Conservation (phyloP, 257 asterid genomes). For the Plantago major region DNA sequence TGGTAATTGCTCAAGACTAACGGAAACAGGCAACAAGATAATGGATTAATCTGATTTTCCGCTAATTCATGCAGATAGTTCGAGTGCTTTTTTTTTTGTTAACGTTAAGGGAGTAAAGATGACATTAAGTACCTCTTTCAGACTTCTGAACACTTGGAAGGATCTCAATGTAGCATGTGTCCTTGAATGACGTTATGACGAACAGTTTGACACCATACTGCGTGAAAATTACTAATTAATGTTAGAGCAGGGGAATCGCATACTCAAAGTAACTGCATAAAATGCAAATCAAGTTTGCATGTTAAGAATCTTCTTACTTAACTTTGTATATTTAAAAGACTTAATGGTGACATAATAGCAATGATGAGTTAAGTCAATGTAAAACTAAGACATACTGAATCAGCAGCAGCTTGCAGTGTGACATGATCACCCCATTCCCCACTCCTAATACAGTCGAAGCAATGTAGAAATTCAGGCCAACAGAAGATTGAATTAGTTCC, state of each 20-base stretch:
- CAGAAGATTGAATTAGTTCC: constrained; percentile 17
- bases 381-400: constrained; percentile 49
- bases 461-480: constrained; percentile 24
- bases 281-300: no score
- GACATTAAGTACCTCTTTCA: constrained; percentile 56
- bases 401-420: constrained; percentile 97
- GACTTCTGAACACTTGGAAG: constrained; percentile 80
- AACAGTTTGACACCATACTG: constrained; percentile 92
- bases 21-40: background rate
- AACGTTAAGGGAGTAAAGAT: background rate
- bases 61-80: background rate
- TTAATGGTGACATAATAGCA: no score
- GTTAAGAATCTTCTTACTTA: no score
- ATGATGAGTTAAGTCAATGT: background rate
- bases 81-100: no score
- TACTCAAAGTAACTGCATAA: background rate
- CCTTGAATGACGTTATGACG: constrained; percentile 92
- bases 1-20: background rate
- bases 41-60: background rate
- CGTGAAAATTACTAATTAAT: constrained; percentile 29
- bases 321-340: no score
- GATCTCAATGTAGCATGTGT: constrained; percentile 94
- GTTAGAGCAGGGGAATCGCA: constrained; percentile 23
- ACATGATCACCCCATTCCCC: constrained; percentile 99
- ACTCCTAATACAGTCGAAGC: constrained; percentile 37